A percentile compares a stretch with the other conserved stretches of the same genome.
Conservation (phyloP, 495 filamentous ascomycete species). For the Sordaria brevicollis region DNA sequence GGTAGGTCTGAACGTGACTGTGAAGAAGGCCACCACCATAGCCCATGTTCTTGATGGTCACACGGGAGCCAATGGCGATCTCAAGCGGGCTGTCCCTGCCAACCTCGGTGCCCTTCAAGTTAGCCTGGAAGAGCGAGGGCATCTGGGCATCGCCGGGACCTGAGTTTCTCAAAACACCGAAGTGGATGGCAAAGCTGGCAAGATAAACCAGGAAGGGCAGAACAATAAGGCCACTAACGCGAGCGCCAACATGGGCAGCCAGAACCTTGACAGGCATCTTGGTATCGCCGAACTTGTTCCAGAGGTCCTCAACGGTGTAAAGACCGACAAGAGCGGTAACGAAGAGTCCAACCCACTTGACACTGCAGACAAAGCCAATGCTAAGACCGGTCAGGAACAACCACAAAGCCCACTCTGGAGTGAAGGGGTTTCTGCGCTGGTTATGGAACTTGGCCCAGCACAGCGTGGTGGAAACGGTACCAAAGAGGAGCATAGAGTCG, state of each 20-base stretch:
- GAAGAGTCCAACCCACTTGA: constrained; percentile 96
- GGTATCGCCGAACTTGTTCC: constrained; percentile 93
- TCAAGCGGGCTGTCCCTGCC: constrained; percentile 90
- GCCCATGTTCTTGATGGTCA: constrained; percentile 97
- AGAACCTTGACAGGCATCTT: constrained; percentile 75
- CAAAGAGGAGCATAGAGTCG: constrained; percentile 96
- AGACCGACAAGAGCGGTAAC: constrained; percentile 88
- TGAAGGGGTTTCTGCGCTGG: constrained; percentile 73
- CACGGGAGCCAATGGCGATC: constrained; percentile 76
- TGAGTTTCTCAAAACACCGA: constrained; percentile 83
- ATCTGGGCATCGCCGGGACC: constrained; percentile 97
- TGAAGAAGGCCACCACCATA: constrained; percentile 97
- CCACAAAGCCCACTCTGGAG: constrained; percentile 84
- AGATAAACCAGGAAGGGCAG: constrained; percentile 84
- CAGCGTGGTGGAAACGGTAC: constrained; percentile 90
- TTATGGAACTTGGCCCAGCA: constrained; percentile 95
- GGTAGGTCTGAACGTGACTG: constrained; percentile 90
- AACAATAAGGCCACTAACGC: constrained; percentile 78
- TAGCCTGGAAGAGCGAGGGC: constrained; percentile 98
- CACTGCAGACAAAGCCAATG: constrained; percentile 94
- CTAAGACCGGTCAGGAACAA: constrained; percentile 82
- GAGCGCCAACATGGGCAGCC: constrained; percentile 65
- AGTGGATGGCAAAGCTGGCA: constrained; percentile 90
- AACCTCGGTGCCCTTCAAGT: constrained; percentile 85
- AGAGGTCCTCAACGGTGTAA: constrained; percentile 93